Evolutionary conservation across 768 basidiomycete genomes (phyloP), one percentile per base, ranked within the genome.

Genomic region (Boletus patriciae): DNA sequence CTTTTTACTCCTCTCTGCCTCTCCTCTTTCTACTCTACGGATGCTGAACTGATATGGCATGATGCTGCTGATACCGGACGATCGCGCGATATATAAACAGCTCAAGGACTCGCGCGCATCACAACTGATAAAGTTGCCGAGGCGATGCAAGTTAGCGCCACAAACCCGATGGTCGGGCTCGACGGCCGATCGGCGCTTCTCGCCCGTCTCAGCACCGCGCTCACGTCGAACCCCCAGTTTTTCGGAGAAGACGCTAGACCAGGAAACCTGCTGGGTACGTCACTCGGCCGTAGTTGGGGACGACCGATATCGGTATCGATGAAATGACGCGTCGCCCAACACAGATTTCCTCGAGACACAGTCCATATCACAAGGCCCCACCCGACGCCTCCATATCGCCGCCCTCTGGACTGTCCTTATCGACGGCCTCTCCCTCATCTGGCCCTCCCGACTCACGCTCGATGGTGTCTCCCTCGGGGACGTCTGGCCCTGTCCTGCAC

Each of bases 101-200:
- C 92, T 15, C 78, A 76, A 29, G 94, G 86, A 6, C 77, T 98
- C 33, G 77, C 81, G 7, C 74, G 76, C 36, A 75, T 97, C 42
- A 88, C 88, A 0, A 68, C 78, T 3, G 79, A 84, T 46, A 77
- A 76, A 44, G 79, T 88, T 25, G 80, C 85, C 6, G 62, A 75
- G 37, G 88, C 84, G 3, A 86, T 98, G 80, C 96, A 98, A 72
- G 94, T 94, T 27, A 78, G 72, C 48, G 75, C 81, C 2, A 59
- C 77, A 0, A 98, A 98, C 68, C 88, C 91, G 0, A 90, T 98
- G 85, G 85, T 91, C 18, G 96, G 94, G 7, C 79, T 98, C 19
- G 87, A 93, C 58, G 96, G 96, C 2, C 86, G 96, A 34, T 79
- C 93, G 0, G 78, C 83, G 0, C 81, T 98, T 5, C 80, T 98